Base-by-base conservation (phyloP, 192 early-diverging fungal genomes). In the Diversispora eburnea region DNA sequence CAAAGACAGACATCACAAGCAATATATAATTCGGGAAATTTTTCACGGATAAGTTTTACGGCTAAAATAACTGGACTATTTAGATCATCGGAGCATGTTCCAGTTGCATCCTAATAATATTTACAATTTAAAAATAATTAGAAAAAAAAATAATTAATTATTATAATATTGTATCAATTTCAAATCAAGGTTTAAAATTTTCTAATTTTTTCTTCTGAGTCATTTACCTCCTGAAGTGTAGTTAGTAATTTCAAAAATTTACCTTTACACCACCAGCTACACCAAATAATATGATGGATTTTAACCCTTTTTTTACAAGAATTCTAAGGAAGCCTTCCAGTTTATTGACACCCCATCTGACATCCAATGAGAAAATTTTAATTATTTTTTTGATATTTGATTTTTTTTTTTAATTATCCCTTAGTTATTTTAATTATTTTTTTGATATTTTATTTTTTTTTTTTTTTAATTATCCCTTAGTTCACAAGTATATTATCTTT, bases 1-100 rank as follows among this genome's bases (percentile, higher is more conserved):
- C 97, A 99, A 3, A 99, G 84, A 75, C 97, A 99, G 13, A 99
- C 88, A 82, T 99, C 97, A 80, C 93, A 95, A 46, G 91, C 94
- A 43, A 99, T 85, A 43, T 93, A 86, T 13, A 99, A 80, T 5
- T 81, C 70, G 0, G 97, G 93, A 81, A 93, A 99, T 47, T 80
- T 80, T 19, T 80, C 73, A 62, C 92, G 88, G 76, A 99, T 81
- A 15, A 94, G 75, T 62, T 88, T 82, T 77, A 98, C 84, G 17
- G 94, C 92, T 56, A 84, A 86, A 60, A 99, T 93, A 25, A 95
- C 92, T 2, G 95, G 95, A 13, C 91, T 89, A 8, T 90, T 77
- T 46, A 90, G 87, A 75, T 90, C 90, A 58, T 96, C 94, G 4
- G 95, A 96, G 8, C 83, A 79, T n/a, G 90, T 85, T 52, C 93